phyloP scores from a whole-genome alignment of 768 basidiomycete genomes.

The Dacryopinax spathularia region DNA sequence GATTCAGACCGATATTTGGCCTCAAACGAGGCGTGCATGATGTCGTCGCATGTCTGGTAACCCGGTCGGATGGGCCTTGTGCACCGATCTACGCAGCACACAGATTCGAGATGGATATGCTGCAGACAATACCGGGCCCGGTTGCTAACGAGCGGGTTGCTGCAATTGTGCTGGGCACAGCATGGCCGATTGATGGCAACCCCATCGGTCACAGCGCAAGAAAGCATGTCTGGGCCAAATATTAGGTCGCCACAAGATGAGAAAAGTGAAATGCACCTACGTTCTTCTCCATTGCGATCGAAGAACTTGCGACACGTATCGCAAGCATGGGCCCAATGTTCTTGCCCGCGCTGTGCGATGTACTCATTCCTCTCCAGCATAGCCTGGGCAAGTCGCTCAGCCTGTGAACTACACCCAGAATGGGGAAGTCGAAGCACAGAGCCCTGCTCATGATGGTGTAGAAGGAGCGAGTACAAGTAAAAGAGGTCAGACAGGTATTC shows the following conservation, averaged over 20 bases:
- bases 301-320: not conserved
- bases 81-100: constrained; percentile 13
- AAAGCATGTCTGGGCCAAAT: not conserved
- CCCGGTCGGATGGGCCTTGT: not conserved
- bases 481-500: constrained; percentile 6
- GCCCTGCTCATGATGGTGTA: not conserved
- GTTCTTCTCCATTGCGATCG: not conserved
- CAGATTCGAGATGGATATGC: constrained; percentile 7
- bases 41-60: constrained; percentile 14
- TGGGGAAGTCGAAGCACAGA: not conserved
- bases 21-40: constrained; percentile 15
- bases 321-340: constrained; percentile 5
- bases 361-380: not conserved
- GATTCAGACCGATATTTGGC: constrained; percentile 9
- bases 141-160: constrained; percentile 11
- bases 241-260: too few species aligned
- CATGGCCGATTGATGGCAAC: constrained; percentile 24
- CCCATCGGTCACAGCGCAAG: constrained; percentile 21
- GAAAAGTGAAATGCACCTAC: too few species aligned
- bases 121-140: constrained; percentile 12
- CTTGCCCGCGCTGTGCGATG: not conserved
- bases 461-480: not conserved
- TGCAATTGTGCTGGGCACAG: constrained; percentile 23
- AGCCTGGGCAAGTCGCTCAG: not conserved
- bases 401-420: not conserved